phyloP scores from a whole-genome alignment of 1,139 yeast genomes.

The Lodderomyces metapsilosis region DNA sequence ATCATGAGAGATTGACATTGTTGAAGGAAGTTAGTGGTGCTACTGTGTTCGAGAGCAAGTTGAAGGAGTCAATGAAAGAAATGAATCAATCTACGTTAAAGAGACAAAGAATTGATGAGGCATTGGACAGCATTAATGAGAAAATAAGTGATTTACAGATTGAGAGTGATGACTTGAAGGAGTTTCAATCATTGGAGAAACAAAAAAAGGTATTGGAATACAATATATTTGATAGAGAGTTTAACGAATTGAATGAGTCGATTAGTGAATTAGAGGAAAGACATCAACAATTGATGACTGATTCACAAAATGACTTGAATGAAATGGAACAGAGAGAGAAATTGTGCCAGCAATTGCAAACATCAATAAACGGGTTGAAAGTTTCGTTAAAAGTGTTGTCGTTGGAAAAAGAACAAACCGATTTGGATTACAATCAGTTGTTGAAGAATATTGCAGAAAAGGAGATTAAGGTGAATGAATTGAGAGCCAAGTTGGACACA shows the following conservation, averaged over 20 bases:
- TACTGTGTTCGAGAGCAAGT: conserved; percentile 78
- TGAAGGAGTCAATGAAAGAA: conserved; percentile 76
- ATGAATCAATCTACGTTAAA: conserved; percentile 67
- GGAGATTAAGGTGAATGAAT: conserved; percentile 36
- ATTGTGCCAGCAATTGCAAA: conserved; percentile 46
- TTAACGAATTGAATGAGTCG: conserved; percentile 57
- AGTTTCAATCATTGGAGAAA: conserved; percentile 66
- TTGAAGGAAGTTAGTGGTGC: conserved; percentile 96
- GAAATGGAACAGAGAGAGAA: conserved; percentile 49
- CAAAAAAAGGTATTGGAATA: conserved; percentile 72
- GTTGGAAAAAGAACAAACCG: conserved; percentile 52
- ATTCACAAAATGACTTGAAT: conserved; percentile 42
- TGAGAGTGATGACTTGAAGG: conserved; percentile 74
- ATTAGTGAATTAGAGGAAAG: conserved; percentile 63
- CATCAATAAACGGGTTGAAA: conserved; percentile 41
- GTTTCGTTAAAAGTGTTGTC: conserved; percentile 38
- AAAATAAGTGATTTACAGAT: conserved; percentile 75
- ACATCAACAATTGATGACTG: conserved; percentile 50
- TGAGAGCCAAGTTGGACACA: conserved; percentile 19
- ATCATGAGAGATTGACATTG: conserved; percentile 71
- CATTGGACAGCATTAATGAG: conserved; percentile 66
- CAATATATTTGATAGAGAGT: conserved; percentile 75
- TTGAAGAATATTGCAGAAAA: conserved; percentile 40
- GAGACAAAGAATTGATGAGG: conserved; percentile 71
- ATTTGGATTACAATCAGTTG: conserved; percentile 49